Evolutionary conservation across 2,329 filamentous ascomycete species (phyloP), one percentile per base, ranked within the genome.

Genomic region (Teratosphaeria pseudoeucalypti): DNA sequence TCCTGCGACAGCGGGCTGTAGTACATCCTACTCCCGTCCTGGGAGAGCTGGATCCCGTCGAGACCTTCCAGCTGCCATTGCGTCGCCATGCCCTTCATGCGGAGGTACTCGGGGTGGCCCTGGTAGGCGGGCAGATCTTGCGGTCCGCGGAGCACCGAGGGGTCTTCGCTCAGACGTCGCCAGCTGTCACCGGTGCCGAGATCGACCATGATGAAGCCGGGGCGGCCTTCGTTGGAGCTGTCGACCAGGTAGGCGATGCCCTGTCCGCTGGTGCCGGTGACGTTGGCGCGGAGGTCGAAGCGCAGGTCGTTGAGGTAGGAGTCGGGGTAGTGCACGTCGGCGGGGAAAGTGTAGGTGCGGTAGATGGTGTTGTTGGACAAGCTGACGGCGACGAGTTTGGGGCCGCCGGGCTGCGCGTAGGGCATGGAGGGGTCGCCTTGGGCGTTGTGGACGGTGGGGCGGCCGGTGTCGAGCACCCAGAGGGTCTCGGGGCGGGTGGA

Each of bases 301-400:
- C 77, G 75, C 2, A 79, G 58, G 60, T 79, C 77, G 61, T 78
- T 78, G 64, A 79, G 72, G 66, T 77, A 80, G 32, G 72, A 74
- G 63, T 78, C 76, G 2, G 76, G 76, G 61, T 73, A 78, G 62
- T 77, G 74, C 3, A 78, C 76, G 6, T 64, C 69, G 0, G 72
- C 37, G 0, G 76, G 75, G 59, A 79, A 74, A 1, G 75, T 78
- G 64, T 74, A 77, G 0, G 73, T 77, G 54, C 65, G 63, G 57
- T 71, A 72, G 57, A 77, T 73, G 7, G 70, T 71, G 64, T 78
- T 68, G 62, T 75, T 76, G 10, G 69, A 64, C 6, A 79, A 67
- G 39, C 73, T 71, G 54, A 79, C 73, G 3, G 74, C 75, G 11
- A 79, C 70, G 3, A 79, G 65, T 64, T 79, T 78, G 0, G 77